These are phyloP conservation scores for Globisporangium parvum DNA, from an alignment of 352 stramenopile genomes.

Conservation along the genomic window DNA sequence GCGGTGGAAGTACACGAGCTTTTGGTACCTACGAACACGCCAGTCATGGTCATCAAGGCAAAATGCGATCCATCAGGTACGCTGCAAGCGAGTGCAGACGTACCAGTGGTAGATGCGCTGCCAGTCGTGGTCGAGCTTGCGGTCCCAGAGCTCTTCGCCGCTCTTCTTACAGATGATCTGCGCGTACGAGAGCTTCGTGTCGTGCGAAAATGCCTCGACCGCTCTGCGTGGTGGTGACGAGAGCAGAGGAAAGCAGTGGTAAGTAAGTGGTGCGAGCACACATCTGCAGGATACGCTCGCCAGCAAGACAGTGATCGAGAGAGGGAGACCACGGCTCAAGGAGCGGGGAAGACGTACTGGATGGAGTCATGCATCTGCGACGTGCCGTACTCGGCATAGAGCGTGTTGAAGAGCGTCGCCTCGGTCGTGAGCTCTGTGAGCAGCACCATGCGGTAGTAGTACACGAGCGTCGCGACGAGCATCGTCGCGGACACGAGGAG, in stretches of 20 bases:
- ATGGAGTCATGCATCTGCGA: conserved; percentile 52
- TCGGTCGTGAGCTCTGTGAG: conserved; percentile 69
- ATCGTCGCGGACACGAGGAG: conserved; percentile 47
- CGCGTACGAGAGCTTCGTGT: conserved; percentile 22
- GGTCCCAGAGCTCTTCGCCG: conserved; percentile 38
- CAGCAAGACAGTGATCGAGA: not conserved
- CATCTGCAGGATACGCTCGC: not conserved
- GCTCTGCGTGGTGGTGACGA: conserved; percentile 16
- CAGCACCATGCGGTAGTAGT: conserved; percentile 72
- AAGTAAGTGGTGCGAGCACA: not conserved
- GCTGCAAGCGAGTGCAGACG: no score
- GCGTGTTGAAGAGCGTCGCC: conserved; percentile 66
- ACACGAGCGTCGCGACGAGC: conserved; percentile 52
- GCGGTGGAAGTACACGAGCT: conserved; percentile 68
- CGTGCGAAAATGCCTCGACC: conserved; percentile 54
- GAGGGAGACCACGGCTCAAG: no score
- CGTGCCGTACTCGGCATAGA: conserved; percentile 64
- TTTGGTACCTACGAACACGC: conserved; percentile 41
- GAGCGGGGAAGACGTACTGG: no score
- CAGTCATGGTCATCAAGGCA: no score
- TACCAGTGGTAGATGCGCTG: conserved; percentile 64
- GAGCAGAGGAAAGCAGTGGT: not conserved
- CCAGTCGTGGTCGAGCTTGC: conserved; percentile 54
- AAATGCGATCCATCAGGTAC: no score
- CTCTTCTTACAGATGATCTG: conserved; percentile 42